Evolutionary conservation across 2,329 filamentous ascomycete species (phyloP).

Genomic region (Alternaria sp.): DNA sequence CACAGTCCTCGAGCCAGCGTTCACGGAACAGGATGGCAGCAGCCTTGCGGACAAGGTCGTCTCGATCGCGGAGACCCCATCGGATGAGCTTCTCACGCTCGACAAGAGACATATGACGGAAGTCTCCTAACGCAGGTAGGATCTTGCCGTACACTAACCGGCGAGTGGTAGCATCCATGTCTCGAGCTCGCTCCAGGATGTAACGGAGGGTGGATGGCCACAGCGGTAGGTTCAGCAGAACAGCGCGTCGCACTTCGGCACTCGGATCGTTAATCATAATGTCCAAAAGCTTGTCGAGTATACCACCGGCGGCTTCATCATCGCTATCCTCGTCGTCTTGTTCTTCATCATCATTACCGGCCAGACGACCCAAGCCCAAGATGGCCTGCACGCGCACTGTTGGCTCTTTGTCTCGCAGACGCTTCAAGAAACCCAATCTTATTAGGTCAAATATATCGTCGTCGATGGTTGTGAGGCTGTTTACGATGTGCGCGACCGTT

Average conservation of each 20-base stretch:
- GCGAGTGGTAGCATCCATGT: constrained; percentile 83
- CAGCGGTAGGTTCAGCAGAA: constrained; percentile 90
- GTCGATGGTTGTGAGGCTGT: constrained; percentile 89
- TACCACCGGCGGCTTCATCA: constrained; percentile 68
- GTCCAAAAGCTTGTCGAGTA: constrained; percentile 83
- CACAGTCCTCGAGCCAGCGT: constrained; percentile 97
- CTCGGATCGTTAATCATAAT: constrained; percentile 93
- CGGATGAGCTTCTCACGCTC: constrained; percentile 95
- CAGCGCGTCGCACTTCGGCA: constrained; percentile 86
- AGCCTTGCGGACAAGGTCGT: constrained; percentile 92
- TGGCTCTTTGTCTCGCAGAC: constrained; percentile 91
- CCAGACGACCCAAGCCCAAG: constrained; percentile 83
- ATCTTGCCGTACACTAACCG: constrained; percentile 86
- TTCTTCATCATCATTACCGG: constrained; percentile 66
- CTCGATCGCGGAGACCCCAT: constrained; percentile 92
- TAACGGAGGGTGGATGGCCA: constrained; percentile 82
- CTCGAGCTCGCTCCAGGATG: constrained; percentile 87
- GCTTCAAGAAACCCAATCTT: constrained; percentile 77
- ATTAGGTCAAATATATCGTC: constrained; percentile 88
- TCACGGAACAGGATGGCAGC: constrained; percentile 89
- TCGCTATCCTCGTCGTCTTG: constrained; percentile 73
- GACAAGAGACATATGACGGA: constrained; percentile 87
- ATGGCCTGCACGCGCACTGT: constrained; percentile 92
- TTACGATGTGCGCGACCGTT: constrained; percentile 87
- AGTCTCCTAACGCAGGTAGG: constrained; percentile 88